Base-by-base conservation (phyloP, 1,139 yeast species). In the Taiozyma sp. region DNA sequence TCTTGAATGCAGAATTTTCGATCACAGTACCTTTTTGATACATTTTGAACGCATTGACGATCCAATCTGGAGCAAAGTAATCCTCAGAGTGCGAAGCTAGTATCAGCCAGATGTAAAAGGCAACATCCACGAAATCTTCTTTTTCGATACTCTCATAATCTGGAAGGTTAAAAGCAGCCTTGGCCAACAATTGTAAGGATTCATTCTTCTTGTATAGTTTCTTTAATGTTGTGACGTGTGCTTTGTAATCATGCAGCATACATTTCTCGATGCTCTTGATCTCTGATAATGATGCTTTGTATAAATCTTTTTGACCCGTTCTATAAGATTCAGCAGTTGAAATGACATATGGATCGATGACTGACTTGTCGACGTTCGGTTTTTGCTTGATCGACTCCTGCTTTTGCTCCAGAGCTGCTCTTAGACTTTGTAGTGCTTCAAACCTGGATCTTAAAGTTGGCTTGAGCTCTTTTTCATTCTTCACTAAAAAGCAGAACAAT, bases 381-480 rank as follows among this genome's bases (percentile, higher is more conserved):
- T 24, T 39, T 28, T 51, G 45, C 37, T 52, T 57, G 26, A 60
- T 8, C 0, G 40, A 13, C 2, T 35, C 34, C n/a, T 30, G 47
- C 30, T 61, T 61, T 10, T 41, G 39, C 19, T 60, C 63, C 6
- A 62, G 39, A 3, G 64, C 63, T 11, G 34, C 45, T 29, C 60
- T 49, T 3, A 61, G 24, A 11, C 50, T 49, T 44, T 66, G 69
- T 29, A 66, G 52, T 1, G 74, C 74, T 43, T 68, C 68, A 10
- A 71, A 51, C 13, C 58, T 56, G n/a, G 64, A 53, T 53, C 75
- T 63, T 8, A 61, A 53, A 0, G 69, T 65, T 24, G 63, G 47
- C 6, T 42, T 49, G 0, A 50, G 41, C 46, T 70, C 73, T 4
- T 62, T 55, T 2, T 53, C 47, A 13, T 63, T 50, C 44, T 57